Evolutionary conservation across 2,329 filamentous ascomycete species (phyloP), one percentile per base, ranked within the genome.

Genomic region (Aspergillus carbonarius): DNA sequence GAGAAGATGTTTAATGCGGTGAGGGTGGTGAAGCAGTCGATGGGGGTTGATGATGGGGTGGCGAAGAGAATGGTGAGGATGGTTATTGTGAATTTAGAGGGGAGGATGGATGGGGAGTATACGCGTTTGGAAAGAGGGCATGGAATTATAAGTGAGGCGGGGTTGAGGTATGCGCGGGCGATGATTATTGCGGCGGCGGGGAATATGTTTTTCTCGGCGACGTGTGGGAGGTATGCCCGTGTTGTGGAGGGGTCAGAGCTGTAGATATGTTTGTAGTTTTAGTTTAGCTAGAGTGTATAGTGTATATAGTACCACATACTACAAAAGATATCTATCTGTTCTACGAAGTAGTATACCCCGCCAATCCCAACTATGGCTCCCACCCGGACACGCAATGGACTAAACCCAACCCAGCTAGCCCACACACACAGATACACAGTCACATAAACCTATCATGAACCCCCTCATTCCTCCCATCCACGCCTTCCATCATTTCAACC

Each of bases 161-260:
- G 59, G 18, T 15, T 61, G 18, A 39, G 25, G 5, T 60, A 58
- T 23, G 60, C 57, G 7, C 56, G 50, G 10, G 57, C 50, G 2
- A 20, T 63, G 34, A 40, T 64, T 18, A 34, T 50, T 7, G 48
- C 50, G 5, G 42, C 51, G 3, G 59, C 59, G 20, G 63, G 63
- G 12, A 65, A 65, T 50, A 57, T 63, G 40, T 63, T 60, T 12
- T 63, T 55, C 35, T 65, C 59, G 6, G 61, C 63, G 18, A 65
- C 63, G 4, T 59, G 57, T 34, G 27, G 32, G 25, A 57, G 63
- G 6, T 63, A 58, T 52, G 52, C 55, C 5, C 37, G 35, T 27
- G 55, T 25, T n/a, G 49, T 62, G n/a, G 54, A 59, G 10, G 61
- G 59, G 15, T 57, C 59, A 4, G 39, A 18, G 39, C 34, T 62